Evolutionary conservation across 352 stramenopile species (phyloP), one percentile per base, ranked within the genome.

Genomic region (Phytophthora constricta): DNA sequence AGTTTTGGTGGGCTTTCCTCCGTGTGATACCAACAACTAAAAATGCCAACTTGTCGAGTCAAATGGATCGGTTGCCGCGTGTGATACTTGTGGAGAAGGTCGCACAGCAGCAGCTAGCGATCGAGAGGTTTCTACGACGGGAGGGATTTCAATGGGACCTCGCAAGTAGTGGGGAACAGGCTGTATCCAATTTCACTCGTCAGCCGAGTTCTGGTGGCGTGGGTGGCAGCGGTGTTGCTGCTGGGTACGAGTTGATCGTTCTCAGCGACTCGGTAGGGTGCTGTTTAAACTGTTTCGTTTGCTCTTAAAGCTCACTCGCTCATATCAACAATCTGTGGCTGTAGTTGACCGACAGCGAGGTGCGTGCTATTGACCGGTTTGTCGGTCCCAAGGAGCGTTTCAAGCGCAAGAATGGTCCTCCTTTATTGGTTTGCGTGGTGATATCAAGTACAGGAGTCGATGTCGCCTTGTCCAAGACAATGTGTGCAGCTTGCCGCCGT

Each of bases 101-200:
- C 33, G 72, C 73, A 2, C 90, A 89, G 27, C 79, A 86, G 52
- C 84, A 92, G 34, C 27, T 93, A 27, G 63, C 69, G 7, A 75
- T 74, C 25, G 85, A 93, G 58, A 91, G 82, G 47, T 48, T 84
- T 5, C 65, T 93, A 8, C 74, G 71, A 23, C 88, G 87, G 34
- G 82, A 92, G 49, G 65, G 68, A 8, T 92, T 92, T 54, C 71
- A 80, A 23, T 93, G 85, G 85, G 85, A 91, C 50, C 59, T 93
- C 2, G 79, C 83, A 7, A 80, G 77, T 58, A 82, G 71, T 34
- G 80, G 78, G 2, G 82, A 91, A 54, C 82, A 91, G 27, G 82
- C 78, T 5, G 69, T 85, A 13, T 68, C 76, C 1, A 79, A 74
- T 56, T 78, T 87, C 57, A 79, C 82, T 52, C 75, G 71, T 2